These are phyloP conservation scores for Pythium monospermum DNA, from an alignment of 352 stramenopile genomes.

Conservation along the genomic window DNA sequence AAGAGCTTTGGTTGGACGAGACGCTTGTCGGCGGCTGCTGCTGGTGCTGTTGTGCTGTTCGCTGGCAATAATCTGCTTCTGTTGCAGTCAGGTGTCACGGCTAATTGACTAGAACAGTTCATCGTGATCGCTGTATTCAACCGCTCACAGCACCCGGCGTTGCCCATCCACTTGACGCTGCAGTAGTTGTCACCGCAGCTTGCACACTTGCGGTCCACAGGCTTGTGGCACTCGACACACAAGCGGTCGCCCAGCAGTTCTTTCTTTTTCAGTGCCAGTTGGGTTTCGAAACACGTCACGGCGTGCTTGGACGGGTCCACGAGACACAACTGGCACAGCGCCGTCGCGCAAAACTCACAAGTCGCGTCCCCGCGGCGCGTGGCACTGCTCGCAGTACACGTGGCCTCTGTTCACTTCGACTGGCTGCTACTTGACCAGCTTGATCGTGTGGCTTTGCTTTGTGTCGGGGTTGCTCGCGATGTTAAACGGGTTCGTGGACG, in stretches of 20 bases:
- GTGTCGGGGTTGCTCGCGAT: too few species aligned
- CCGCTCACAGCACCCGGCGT: slow-evolving; percentile 75
- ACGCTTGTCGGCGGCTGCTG: slow-evolving; percentile 37
- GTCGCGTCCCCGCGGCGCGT: slow-evolving; percentile 34
- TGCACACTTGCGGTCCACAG: slow-evolving; percentile 56
- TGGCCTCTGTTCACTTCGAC: slow-evolving; percentile 31
- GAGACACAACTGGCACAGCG: slow-evolving; percentile 57
- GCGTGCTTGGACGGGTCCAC: slow-evolving; percentile 34
- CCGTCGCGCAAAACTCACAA: slow-evolving; percentile 48
- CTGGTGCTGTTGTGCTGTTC: slow-evolving; percentile 28
- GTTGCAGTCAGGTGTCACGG: slow-evolving; percentile 28
- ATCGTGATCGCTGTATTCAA: slow-evolving; percentile 50
- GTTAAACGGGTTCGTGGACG: too few species aligned
- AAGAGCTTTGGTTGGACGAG: slow-evolving; percentile 36
- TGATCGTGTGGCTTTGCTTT: slow-evolving; percentile 33
- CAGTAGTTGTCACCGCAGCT: slow-evolving; percentile 75
- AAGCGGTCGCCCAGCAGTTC: slow-evolving; percentile 52
- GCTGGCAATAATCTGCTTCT: background rate
- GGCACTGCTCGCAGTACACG: slow-evolving; percentile 64
- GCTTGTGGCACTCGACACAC: slow-evolving; percentile 74
- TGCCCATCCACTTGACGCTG: slow-evolving; percentile 81
- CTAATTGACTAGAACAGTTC: slow-evolving; percentile 60
- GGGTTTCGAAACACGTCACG: slow-evolving; percentile 55
- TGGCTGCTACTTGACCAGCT: slow-evolving; percentile 46
- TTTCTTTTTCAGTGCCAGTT: slow-evolving; percentile 40